Conservation (phyloP, 1,284 basidiomycete species). For the Ustilago crameri region DNA sequence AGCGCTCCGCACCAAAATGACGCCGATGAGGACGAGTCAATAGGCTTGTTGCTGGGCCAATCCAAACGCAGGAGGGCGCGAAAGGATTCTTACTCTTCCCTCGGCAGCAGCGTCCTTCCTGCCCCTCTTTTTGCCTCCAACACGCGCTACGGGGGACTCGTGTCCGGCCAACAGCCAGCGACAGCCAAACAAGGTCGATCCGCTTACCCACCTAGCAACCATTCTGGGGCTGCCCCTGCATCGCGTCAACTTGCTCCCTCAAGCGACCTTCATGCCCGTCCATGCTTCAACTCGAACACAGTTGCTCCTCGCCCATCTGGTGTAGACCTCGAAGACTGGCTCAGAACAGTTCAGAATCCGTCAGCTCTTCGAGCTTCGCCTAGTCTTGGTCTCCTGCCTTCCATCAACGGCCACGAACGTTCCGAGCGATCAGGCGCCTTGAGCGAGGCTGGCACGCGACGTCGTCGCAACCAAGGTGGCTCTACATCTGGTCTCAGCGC, state of each 20-base stretch:
- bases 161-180: slow-evolving; percentile 8
- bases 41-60: slow-evolving; percentile 35
- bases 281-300: slow-evolving; percentile 13
- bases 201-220: slow-evolving; percentile 43
- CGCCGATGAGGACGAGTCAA: slow-evolving; percentile 37
- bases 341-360: slow-evolving; percentile 21
- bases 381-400: slow-evolving; percentile 36
- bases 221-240: slow-evolving; percentile 29
- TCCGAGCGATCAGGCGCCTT: slow-evolving; percentile 21
- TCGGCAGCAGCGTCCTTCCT: slow-evolving; percentile 50
- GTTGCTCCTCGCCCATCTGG: slow-evolving; percentile 34
- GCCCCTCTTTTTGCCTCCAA: slow-evolving; percentile 23
- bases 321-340: slow-evolving; percentile 43
- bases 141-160: slow-evolving; percentile 18
- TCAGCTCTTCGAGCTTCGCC: slow-evolving; percentile 25
- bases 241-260: slow-evolving; percentile 28
- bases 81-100: slow-evolving; percentile 49
- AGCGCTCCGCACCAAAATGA: slow-evolving; percentile 7
- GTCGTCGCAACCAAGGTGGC: slow-evolving; percentile 18
- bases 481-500: slow-evolving; percentile 49
- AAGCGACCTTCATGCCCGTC: slow-evolving; percentile 16
- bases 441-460: slow-evolving; percentile 46
- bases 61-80: slow-evolving; percentile 33
- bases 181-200: slow-evolving; percentile 25
- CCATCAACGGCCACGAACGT: slow-evolving; percentile 19